Evolutionary conservation across 345 rosid genomes (phyloP).

Genomic region (Lumnitzera littorea): DNA sequence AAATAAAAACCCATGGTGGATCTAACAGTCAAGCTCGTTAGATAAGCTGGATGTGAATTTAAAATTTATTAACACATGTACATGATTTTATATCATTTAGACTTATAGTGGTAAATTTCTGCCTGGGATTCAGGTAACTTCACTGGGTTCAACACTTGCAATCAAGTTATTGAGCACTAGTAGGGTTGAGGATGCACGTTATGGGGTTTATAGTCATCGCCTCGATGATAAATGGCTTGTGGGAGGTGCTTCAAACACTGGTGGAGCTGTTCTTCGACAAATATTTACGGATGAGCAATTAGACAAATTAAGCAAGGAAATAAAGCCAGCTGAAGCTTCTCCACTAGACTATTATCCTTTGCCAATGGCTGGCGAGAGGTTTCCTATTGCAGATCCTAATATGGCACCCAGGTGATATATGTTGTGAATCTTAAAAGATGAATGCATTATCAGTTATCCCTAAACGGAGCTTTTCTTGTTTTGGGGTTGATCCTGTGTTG

Average conservation of each 20-base stretch:
- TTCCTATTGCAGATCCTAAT: slow-evolving; percentile 79
- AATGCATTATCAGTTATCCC: no score
- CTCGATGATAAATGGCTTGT: slow-evolving; percentile 96
- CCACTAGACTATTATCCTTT: slow-evolving; percentile 86
- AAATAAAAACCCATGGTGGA: no score
- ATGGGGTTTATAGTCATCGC: slow-evolving; percentile 92
- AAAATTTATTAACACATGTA: no score
- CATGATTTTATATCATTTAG: no score
- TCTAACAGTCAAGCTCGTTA: no score
- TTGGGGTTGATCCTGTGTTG: no score
- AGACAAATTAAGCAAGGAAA: slow-evolving; percentile 54
- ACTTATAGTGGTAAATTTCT: no score
- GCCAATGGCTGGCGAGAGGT: slow-evolving; percentile 64
- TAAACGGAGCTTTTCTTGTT: no score
- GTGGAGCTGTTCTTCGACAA: slow-evolving; percentile 86
- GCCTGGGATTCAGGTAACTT: slow-evolving; percentile 55
- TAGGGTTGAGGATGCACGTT: slow-evolving; percentile 85
- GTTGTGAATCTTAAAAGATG: neutral
- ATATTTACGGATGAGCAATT: slow-evolving; percentile 68
- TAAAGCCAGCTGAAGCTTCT: slow-evolving; percentile 56
- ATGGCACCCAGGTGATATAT: slow-evolving; percentile 59
- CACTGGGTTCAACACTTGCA: slow-evolving; percentile 89
- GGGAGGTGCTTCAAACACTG: slow-evolving; percentile 97
- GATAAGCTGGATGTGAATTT: no score
- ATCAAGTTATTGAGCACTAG: slow-evolving; percentile 72